phyloP scores from a whole-genome alignment of 805 yeast genomes.

The Candida insectorum region DNA sequence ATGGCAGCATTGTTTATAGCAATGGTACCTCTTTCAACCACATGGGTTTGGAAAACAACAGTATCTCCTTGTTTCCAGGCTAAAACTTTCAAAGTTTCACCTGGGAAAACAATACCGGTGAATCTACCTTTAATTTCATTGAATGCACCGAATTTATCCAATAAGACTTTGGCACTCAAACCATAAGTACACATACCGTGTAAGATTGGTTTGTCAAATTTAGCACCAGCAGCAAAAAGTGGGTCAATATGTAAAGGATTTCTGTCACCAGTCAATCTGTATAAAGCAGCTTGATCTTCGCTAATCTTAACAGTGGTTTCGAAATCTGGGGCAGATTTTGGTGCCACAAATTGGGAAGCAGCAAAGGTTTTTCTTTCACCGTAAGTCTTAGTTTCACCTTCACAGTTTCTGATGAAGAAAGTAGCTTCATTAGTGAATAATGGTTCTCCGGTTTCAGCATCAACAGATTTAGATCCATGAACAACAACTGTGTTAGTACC shows the following conservation, averaged over 20 bases:
- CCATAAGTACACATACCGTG: slow-evolving; percentile 94
- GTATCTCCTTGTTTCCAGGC: slow-evolving; percentile 82
- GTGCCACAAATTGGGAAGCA: slow-evolving; percentile 58
- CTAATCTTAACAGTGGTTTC: slow-evolving; percentile 54
- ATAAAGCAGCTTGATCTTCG: slow-evolving; percentile 79
- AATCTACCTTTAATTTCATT: slow-evolving; percentile 87
- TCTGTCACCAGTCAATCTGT: slow-evolving; percentile 89
- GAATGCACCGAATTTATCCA: slow-evolving; percentile 77
- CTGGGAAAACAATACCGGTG: slow-evolving; percentile 90
- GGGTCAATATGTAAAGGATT: slow-evolving; percentile 97
- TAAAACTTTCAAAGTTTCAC: slow-evolving; percentile 74
- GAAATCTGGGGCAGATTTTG: slow-evolving; percentile 64
- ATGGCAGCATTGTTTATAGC: slow-evolving; percentile 89
- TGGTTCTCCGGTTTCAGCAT: slow-evolving; percentile 62
- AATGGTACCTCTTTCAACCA: slow-evolving; percentile 69
- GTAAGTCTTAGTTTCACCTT: slow-evolving; percentile 48
- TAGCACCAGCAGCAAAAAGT: slow-evolving; percentile 79
- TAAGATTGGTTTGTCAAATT: slow-evolving; percentile 80
- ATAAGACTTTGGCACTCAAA: slow-evolving; percentile 67
- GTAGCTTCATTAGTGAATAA: slow-evolving; percentile 81
- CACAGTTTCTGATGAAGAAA: slow-evolving; percentile 75
- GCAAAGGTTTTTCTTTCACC: slow-evolving; percentile 58
- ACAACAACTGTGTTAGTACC: slow-evolving; percentile 80
- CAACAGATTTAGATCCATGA: slow-evolving; percentile 69
- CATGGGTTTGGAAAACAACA: slow-evolving; percentile 77